Conservation (phyloP, 208 protist genomes). For the Phytomonas serpens region DNA sequence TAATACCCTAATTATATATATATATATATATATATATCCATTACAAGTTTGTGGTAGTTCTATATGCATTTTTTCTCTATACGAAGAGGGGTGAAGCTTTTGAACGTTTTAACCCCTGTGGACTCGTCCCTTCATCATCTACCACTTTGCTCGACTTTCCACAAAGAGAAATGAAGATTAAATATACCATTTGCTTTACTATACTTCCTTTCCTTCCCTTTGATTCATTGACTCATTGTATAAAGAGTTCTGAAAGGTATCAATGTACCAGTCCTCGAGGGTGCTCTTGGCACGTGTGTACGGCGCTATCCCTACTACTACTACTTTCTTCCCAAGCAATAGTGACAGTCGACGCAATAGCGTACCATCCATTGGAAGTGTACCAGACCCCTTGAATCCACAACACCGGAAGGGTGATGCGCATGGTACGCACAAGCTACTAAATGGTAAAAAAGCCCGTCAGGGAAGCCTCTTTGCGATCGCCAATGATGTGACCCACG, state of each 20-base stretch:
- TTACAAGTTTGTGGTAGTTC: conserved; percentile 14
- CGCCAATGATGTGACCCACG: conserved; percentile 52
- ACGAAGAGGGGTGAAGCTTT: background rate
- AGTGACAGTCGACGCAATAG: conserved; percentile 9
- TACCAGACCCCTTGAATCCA: background rate
- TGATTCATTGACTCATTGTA: background rate
- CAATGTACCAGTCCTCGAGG: background rate
- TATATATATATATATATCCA: conserved; percentile 5
- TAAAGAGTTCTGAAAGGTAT: background rate
- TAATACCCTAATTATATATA: conserved; percentile 1
- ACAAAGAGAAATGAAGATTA: background rate
- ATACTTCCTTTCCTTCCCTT: background rate
- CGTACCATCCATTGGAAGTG: background rate
- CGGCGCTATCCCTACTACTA: conserved; percentile 26
- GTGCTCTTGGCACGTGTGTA: conserved; percentile 51
- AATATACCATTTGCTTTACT: conserved; percentile 5
- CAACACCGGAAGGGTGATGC: conserved; percentile 3
- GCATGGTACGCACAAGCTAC: conserved; percentile 14
- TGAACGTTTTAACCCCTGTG: background rate
- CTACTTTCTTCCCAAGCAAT: conserved; percentile 20
- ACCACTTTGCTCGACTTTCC: background rate
- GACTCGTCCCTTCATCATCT: background rate
- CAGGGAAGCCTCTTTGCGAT: conserved; percentile 67
- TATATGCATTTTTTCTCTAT: conserved; percentile 21
- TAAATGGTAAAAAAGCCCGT: conserved; percentile 47